A percentile compares a stretch with the other conserved stretches of the same genome.
phyloP scores from a whole-genome alignment of 768 basidiomycete genomes.

The Hebeloma cylindrosporum region DNA sequence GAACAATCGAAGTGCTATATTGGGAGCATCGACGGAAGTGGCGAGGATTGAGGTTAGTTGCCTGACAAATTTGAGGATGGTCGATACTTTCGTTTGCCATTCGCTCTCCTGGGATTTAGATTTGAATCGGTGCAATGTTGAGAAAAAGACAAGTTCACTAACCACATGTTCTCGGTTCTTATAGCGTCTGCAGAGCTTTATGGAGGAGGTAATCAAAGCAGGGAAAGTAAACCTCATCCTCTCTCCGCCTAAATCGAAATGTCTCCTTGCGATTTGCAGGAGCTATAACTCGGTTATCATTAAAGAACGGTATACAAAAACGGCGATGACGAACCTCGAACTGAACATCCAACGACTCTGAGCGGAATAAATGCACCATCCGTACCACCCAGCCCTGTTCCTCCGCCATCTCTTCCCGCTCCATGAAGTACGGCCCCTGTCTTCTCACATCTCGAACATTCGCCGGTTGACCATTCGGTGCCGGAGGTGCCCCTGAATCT shows the following conservation, averaged over 20 bases:
- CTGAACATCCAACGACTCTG: constrained; percentile 84
- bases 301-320: background rate
- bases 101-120: constrained; percentile 65
- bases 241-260: constrained; percentile 91
- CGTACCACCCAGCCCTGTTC: constrained; percentile 99
- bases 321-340: constrained; percentile 67
- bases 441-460: constrained; percentile 49
- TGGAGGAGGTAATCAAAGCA: constrained; percentile 88
- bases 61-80: constrained; percentile 91
- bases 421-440: constrained; percentile 60
- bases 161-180: constrained; percentile 78
- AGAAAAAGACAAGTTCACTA: too few species aligned
- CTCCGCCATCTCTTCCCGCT: constrained; percentile 91
- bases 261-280: constrained; percentile 84
- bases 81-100: constrained; percentile 83
- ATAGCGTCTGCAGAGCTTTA: constrained; percentile 91
- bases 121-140: background rate
- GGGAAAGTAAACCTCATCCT: constrained; percentile 97
- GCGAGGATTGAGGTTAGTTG: constrained; percentile 92
- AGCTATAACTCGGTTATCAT: constrained; percentile 48
- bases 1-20: constrained; percentile 92
- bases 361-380: constrained; percentile 94
- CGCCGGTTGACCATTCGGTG: constrained; percentile 32
- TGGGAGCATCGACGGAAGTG: constrained; percentile 88
- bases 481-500: constrained; percentile 42